Base-by-base conservation (phyloP, 306 rosid genomes). In the Prosopis cineraria region DNA sequence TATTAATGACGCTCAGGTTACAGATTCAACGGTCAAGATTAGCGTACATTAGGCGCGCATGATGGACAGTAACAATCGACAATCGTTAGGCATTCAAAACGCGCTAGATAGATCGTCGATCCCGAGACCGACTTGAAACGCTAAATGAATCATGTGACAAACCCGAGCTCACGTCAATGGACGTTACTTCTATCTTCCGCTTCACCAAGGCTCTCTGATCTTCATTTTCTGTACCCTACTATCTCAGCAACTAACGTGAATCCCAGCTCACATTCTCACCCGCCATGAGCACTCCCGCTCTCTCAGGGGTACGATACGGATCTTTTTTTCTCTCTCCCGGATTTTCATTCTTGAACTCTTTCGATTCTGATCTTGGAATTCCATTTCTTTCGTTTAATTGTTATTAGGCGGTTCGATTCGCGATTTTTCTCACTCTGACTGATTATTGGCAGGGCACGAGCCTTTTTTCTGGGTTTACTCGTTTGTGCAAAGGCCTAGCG, bases 401-500 rank as follows among this genome's bases (percentile, higher is more conserved):
- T 24, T 25, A 3, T 27, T 14, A 3, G 7, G 22, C 44, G n/a
- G 64, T 17, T 12, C 10, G 30, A 17, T 20, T 79, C 33, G 16
- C 3, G 34, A 6, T 29, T 1, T 39, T 40, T 3, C 50, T 25
- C 66, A 13, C 5, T 77, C 10, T 12, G 63, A 7, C 53, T 33
- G 24, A 33, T 48, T 65, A 7, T 17, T 79, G 24, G 17, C 82
- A 87, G 93, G 90, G 92, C 78, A 77, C 87, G 63, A 80, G 85
- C 58, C 69, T 84, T 73, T 85, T 88, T 68, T 85, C 90, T 40
- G 98, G 98, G 30, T 89, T 93, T 78, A 91, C 95, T 41, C 79
- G 84, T 40, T 68, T 93, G 17, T 93, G 97, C 87, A 93, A 93
- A 72, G 98, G 98, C 22, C 84, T 93, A 3, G 95, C 95, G 14